Conservation (phyloP, 1,139 yeast genomes). For the Hemisphaericaspora xylofermentans region DNA sequence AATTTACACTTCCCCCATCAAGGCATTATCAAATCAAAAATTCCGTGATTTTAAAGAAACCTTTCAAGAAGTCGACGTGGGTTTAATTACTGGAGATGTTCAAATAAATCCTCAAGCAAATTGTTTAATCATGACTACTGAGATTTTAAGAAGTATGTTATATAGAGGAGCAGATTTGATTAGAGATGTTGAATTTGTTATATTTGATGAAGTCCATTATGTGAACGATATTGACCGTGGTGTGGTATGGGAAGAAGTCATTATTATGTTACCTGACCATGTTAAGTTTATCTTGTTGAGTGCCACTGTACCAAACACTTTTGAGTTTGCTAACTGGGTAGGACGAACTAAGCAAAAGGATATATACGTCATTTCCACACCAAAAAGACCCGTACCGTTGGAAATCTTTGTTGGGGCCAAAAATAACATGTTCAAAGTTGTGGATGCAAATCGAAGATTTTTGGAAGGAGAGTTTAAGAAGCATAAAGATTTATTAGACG, state of each 20-base stretch:
- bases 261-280: constrained; percentile 93
- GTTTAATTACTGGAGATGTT: constrained; percentile 96
- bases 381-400: constrained; percentile 92
- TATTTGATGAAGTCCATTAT: constrained; percentile 96
- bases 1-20: constrained; percentile 90
- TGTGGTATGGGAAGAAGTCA: constrained; percentile 99
- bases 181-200: constrained; percentile 95
- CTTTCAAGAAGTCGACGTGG: constrained; percentile 81
- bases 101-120: constrained; percentile 97
- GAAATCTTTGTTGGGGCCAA: constrained; percentile 85
- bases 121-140: constrained; percentile 97
- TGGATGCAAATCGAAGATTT: constrained; percentile 68
- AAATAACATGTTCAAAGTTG: constrained; percentile 62
- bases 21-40: constrained; percentile 90
- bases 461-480: constrained; percentile 60
- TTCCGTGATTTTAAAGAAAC: constrained; percentile 87
- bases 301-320: constrained; percentile 97
- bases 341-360: constrained; percentile 96
- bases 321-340: constrained; percentile 98
- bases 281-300: constrained; percentile 85
- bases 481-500: constrained; percentile 54
- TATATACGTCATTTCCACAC: constrained; percentile 92
- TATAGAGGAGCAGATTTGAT: constrained; percentile 95
- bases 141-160: constrained; percentile 89
- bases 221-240: constrained; percentile 97